phyloP scores from a whole-genome alignment of 306 rosid genomes.

The Fagus crenata region DNA sequence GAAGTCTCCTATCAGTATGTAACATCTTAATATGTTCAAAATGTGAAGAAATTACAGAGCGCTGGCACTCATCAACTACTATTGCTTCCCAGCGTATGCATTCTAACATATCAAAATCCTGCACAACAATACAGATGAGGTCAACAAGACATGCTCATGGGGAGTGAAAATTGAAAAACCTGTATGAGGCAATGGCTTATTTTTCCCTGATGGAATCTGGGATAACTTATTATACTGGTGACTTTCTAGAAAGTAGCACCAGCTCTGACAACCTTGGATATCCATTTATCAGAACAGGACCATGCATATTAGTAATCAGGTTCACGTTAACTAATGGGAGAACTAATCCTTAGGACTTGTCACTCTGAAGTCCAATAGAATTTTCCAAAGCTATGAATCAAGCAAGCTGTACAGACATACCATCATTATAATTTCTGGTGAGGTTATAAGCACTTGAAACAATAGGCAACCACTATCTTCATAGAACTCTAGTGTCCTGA shows the following conservation, averaged over 20 bases:
- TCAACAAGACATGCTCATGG: constrained; percentile 1
- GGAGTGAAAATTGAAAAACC: constrained; percentile 3
- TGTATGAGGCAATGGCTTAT: neutral
- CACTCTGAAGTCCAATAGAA: neutral
- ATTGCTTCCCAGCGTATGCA: constrained; percentile 57
- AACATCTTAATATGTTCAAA: constrained; percentile 45
- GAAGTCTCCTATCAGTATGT: constrained; percentile 47
- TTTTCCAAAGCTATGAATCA: neutral
- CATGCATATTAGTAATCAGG: neutral
- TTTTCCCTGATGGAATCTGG: neutral
- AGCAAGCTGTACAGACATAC: constrained; percentile 36
- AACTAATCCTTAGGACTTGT: constrained; percentile 10
- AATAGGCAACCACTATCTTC: constrained; percentile 35
- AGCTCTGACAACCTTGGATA: neutral
- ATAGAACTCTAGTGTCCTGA: constrained; percentile 54
- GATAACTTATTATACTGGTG: neutral
- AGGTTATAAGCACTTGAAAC: constrained; percentile 56
- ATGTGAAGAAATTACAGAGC: constrained; percentile 38
- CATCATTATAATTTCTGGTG: constrained; percentile 51
- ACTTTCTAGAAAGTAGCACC: neutral
- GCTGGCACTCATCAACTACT: constrained; percentile 58
- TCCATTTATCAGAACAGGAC: neutral
- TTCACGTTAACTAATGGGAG: constrained; percentile 12
- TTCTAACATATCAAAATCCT: constrained; percentile 56
- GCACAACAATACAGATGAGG: constrained; percentile 19